A percentile compares a stretch with the other conserved stretches of the same genome.
phyloP scores from a whole-genome alignment of 116 monocot genomes.

The Dioscorea cayenensis region DNA sequence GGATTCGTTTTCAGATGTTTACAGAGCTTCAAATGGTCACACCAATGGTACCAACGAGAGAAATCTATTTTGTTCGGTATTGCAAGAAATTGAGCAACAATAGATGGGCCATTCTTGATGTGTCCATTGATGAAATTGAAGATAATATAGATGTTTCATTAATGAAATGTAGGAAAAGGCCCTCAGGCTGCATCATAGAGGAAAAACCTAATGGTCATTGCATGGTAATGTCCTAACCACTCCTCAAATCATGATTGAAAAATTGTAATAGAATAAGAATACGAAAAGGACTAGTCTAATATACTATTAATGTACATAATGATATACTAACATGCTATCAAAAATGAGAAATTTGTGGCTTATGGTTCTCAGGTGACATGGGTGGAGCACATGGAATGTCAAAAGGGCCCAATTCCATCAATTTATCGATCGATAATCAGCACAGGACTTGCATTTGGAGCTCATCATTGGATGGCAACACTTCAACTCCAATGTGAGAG shows the following conservation, averaged over 20 bases:
- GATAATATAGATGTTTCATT: slow-evolving; percentile 29
- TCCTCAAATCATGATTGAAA: background rate
- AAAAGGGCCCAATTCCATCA: slow-evolving; percentile 17
- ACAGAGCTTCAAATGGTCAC: slow-evolving; percentile 62
- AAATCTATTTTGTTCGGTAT: slow-evolving; percentile 42
- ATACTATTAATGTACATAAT: background rate
- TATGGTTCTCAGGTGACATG: slow-evolving; percentile 39
- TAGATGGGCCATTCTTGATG: slow-evolving; percentile 58
- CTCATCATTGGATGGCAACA: slow-evolving; percentile 55
- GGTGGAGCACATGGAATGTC: slow-evolving; percentile 64
- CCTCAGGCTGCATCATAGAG: slow-evolving; percentile 75
- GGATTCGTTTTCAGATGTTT: slow-evolving; percentile 37
- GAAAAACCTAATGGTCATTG: slow-evolving; percentile 59
- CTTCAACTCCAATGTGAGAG: slow-evolving; percentile 64
- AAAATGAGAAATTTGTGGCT: background rate
- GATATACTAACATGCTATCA: background rate
- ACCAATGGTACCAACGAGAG: slow-evolving; percentile 57
- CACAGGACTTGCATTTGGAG: slow-evolving; percentile 62
- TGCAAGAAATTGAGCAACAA: slow-evolving; percentile 41
- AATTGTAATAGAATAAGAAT: background rate
- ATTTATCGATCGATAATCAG: slow-evolving; percentile 37
- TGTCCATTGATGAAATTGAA: slow-evolving; percentile 41
- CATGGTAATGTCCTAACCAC: slow-evolving; percentile 28
- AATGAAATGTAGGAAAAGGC: slow-evolving; percentile 32
- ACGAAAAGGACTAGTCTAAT: background rate